These are phyloP conservation scores for Morella rubra DNA, from an alignment of 306 rosid genomes.

Conservation along the genomic window DNA sequence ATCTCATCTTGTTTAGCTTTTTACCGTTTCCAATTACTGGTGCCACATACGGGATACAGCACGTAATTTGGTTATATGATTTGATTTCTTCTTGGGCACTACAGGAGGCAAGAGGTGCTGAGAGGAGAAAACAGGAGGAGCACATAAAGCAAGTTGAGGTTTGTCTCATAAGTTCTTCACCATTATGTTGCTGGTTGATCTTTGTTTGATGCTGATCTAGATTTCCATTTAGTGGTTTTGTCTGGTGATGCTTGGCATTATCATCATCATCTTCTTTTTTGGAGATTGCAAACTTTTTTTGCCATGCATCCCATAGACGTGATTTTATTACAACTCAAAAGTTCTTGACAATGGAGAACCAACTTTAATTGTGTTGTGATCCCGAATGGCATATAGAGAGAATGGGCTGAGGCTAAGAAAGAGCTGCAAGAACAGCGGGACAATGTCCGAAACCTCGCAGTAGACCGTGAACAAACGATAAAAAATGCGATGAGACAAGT, in stretches of 20 bases:
- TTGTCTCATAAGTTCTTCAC: constrained; percentile 18
- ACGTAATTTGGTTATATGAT: constrained; percentile 1
- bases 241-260: neutral
- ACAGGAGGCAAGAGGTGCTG: constrained; percentile 88
- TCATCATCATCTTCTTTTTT: neutral
- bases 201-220: neutral
- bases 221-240: neutral
- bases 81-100: constrained; percentile 21
- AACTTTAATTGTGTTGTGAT: neutral
- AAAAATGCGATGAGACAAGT: constrained; percentile 67
- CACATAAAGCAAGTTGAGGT: constrained; percentile 75
- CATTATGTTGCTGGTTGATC: neutral
- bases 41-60: neutral
- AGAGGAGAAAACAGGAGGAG: constrained; percentile 83
- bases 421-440: constrained; percentile 82
- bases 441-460: constrained; percentile 54
- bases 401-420: constrained; percentile 93
- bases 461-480: constrained; percentile 66
- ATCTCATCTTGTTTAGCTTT: constrained; percentile 16
- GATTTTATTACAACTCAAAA: neutral
- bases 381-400: constrained; percentile 55
- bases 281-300: neutral
- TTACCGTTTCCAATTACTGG: neutral
- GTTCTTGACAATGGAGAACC: neutral
- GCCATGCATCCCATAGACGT: neutral